phyloP scores from a whole-genome alignment of 768 basidiomycete species.

The Boletus patriciae region DNA sequence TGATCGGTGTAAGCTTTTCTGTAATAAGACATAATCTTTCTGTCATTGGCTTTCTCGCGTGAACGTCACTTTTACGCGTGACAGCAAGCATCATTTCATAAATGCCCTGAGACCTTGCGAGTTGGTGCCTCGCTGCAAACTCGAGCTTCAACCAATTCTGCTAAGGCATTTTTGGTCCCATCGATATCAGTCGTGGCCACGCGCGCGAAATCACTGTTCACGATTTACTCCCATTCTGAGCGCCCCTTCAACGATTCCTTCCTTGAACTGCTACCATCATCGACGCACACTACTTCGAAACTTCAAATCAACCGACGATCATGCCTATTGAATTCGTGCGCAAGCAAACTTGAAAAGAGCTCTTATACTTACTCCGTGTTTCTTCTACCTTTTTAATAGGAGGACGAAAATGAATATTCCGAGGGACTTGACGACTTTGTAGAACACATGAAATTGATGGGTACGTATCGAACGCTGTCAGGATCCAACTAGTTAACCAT shows the following conservation, averaged over 20 bases:
- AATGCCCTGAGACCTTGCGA: slow-evolving; percentile 25
- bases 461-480: slow-evolving; percentile 17
- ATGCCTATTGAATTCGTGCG: slow-evolving; percentile 28
- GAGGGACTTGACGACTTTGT: slow-evolving; percentile 18
- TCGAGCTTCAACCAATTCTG: slow-evolving; percentile 4
- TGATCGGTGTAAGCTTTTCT: slow-evolving; percentile 28
- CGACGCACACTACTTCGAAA: slow-evolving; percentile 3
- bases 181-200: slow-evolving; percentile 11
- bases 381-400: slow-evolving; percentile 8
- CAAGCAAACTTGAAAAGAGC: neutral
- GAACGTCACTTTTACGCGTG: slow-evolving; percentile 27
- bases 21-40: slow-evolving; percentile 31
- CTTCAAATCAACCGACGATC: slow-evolving; percentile 1
- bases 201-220: neutral
- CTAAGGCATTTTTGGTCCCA: neutral
- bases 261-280: slow-evolving; percentile 12
- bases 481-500: neutral
- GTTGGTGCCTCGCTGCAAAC: slow-evolving; percentile 23
- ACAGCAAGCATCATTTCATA: slow-evolving; percentile 26
- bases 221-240: neutral
- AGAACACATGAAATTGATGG: slow-evolving; percentile 7
- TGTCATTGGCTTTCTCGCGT: slow-evolving; percentile 15
- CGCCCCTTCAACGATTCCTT: neutral
- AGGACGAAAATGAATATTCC: slow-evolving; percentile 26
- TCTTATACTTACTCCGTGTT: slow-evolving; percentile 2